Base-by-base conservation (phyloP, 306 rosid genomes). In the Castanopsis chinensis region DNA sequence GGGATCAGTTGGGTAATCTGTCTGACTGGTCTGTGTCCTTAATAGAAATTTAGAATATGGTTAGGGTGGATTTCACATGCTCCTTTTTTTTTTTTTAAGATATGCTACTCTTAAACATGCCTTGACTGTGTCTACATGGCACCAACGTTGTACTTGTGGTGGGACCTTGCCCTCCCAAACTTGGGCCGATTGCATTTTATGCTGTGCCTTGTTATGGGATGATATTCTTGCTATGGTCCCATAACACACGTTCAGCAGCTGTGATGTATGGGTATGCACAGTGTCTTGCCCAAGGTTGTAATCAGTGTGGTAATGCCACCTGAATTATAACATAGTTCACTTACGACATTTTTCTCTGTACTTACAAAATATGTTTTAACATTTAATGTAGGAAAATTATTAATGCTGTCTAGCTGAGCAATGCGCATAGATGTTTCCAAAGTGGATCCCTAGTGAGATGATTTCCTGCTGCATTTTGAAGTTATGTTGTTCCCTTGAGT, bases 41-140 rank as follows among this genome's bases (percentile, higher is more conserved):
- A 35, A 37, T 37, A 37, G 45, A 37, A 37, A 37, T 37, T 19
- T 67, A 45, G 51, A 33, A 35, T 67, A 18, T 20, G 72, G 9
- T 67, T 35, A 13, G 72, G 13, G n/a, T 65, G 27, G 27, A 67
- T 67, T 18, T 67, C 51, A 33, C 72, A 49, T 80, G 67, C 81
- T 33, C 1, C 5, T 33, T 33, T 7, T 7, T 37, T 6, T 5
- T 35, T 35, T 45, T 58, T 60, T 65, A 21, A 27, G 20, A 71
- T 15, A 49, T 71, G 20, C 35, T 69, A 33, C 52, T 33, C 43
- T 17, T 18, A 67, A 37, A 27, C 4, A 27, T 12, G 37, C 19
- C 37, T 69, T 37, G 28, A 69, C 41, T 17, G 25, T 19, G 30
- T 69, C 73, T 69, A 69, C 32, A 1, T 19, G 52, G 73, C 7